A percentile compares a stretch with the other conserved stretches of the same genome.
Conservation (phyloP, 1,139 yeast genomes). For the Pichiaceae sp. region DNA sequence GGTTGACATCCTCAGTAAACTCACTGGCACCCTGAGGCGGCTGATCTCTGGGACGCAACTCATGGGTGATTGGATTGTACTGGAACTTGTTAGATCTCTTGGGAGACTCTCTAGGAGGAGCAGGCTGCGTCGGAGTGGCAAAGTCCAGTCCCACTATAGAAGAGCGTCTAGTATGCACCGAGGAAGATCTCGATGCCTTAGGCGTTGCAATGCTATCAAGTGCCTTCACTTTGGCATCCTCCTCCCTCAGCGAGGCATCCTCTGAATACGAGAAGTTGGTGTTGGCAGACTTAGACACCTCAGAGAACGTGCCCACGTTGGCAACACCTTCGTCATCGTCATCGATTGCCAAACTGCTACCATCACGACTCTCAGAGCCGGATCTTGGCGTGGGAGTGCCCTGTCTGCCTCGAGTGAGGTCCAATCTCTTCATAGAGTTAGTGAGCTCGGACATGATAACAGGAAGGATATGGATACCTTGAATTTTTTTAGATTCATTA, state of each 20-base stretch:
- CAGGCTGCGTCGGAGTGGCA: constrained; percentile 27
- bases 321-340: background rate
- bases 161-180: constrained; percentile 20
- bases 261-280: constrained; percentile 57
- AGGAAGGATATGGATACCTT: no score
- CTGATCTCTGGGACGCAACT: constrained; percentile 15
- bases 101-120: constrained; percentile 12
- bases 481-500: no score
- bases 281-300: constrained; percentile 18
- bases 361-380: no score
- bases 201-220: constrained; percentile 40
- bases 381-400: no score
- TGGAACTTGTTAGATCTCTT: constrained; percentile 13
- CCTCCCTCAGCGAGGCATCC: constrained; percentile 57
- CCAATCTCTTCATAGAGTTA: no score
- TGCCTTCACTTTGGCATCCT: constrained; percentile 64
- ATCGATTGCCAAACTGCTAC: background rate
- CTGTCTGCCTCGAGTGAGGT: no score
- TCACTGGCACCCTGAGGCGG: constrained; percentile 31
- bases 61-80: constrained; percentile 23
- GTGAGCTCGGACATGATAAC: no score
- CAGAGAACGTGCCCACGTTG: background rate
- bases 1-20: constrained; percentile 33
- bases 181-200: constrained; percentile 18
- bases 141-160: constrained; percentile 25